These are phyloP conservation scores for Amanita pseudoporphyria DNA, from an alignment of 768 basidiomycete species.

Conservation along the genomic window DNA sequence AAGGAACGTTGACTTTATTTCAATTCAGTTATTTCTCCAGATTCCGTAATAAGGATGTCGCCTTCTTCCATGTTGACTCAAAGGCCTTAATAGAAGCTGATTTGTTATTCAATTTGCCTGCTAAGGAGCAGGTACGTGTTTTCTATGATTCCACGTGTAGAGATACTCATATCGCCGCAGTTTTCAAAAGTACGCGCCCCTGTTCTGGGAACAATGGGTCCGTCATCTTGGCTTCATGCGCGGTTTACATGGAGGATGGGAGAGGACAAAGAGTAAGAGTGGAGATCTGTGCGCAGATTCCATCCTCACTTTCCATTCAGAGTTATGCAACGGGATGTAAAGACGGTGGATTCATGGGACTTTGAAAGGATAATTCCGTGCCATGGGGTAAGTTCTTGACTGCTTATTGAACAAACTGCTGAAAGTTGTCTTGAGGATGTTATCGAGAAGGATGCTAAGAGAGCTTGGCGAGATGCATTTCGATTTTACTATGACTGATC, in stretches of 20 bases:
- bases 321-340: slow-evolving; percentile 54
- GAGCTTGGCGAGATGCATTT: slow-evolving; percentile 41
- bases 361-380: slow-evolving; percentile 70
- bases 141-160: neutral
- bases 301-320: slow-evolving; percentile 1
- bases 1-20: neutral
- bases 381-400: slow-evolving; percentile 32
- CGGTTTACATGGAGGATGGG: slow-evolving; percentile 24
- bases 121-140: slow-evolving; percentile 54
- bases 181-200: slow-evolving; percentile 28
- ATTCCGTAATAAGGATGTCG: slow-evolving; percentile 70
- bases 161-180: slow-evolving; percentile 13
- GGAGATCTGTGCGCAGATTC: neutral
- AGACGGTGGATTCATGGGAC: slow-evolving; percentile 61
- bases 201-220: slow-evolving; percentile 22
- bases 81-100: slow-evolving; percentile 76
- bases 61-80: slow-evolving; percentile 66
- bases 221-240: slow-evolving; percentile 25
- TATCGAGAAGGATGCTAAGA: slow-evolving; percentile 51
- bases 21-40: slow-evolving; percentile 55
- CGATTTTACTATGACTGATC: slow-evolving; percentile 13
- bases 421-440: slow-evolving; percentile 30
- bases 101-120: slow-evolving; percentile 73
- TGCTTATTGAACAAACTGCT: neutral
- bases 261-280: slow-evolving; percentile 27